Percentiles rank a stretch among this genome's conserved stretches.
These are phyloP conservation scores for Gymnopilus dilepis DNA, from an alignment of 768 basidiomycete genomes.

Conservation along the genomic window DNA sequence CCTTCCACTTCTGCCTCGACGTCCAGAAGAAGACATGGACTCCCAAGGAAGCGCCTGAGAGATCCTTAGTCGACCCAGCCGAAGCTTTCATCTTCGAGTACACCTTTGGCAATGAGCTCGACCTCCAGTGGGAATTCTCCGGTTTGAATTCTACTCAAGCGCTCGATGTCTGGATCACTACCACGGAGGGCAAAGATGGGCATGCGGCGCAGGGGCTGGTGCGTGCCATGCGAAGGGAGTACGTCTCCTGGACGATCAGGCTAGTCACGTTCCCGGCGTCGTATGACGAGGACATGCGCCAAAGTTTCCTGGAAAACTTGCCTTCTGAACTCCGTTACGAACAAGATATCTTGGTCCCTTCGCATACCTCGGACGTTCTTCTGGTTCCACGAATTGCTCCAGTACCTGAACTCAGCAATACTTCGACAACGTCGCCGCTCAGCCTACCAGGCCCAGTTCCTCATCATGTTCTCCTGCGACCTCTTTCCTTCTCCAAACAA, in stretches of 20 bases:
- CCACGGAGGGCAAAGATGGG: constrained; percentile 34
- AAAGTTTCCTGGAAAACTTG: constrained; percentile 14
- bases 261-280: constrained; percentile 32
- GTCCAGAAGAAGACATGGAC: constrained; percentile 16
- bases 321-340: constrained; percentile 16
- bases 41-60: not conserved
- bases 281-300: constrained; percentile 19
- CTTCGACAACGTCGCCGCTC: not conserved
- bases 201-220: constrained; percentile 37
- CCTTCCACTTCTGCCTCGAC: constrained; percentile 21
- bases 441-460: not conserved
- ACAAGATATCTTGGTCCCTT: constrained; percentile 17
- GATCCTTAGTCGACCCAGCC: constrained; percentile 9
- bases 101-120: constrained; percentile 21
- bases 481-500: constrained; percentile 18
- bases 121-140: constrained; percentile 25
- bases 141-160: constrained; percentile 18
- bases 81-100: constrained; percentile 19
- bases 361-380: not conserved
- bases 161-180: constrained; percentile 34
- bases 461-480: constrained; percentile 14
- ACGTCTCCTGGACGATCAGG: constrained; percentile 33
- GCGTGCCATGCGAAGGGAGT: constrained; percentile 36
- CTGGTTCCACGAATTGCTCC: constrained; percentile 18
- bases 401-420: not conserved